Conservation (phyloP, 2,329 filamentous ascomycete genomes). For the Diaporthe ilicicola region DNA sequence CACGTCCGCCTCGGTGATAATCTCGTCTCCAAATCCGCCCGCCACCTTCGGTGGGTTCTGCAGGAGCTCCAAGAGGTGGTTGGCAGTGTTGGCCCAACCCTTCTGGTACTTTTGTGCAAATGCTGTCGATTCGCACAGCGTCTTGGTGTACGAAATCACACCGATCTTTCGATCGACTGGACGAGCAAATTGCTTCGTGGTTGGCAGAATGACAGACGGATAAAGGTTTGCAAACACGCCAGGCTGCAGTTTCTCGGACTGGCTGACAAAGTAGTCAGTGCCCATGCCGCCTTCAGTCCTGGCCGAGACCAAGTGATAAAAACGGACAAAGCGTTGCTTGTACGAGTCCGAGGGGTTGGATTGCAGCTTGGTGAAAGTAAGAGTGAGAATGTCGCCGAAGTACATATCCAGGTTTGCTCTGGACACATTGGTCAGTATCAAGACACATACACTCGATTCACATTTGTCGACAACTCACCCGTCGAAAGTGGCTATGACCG, state of each 20-base stretch:
- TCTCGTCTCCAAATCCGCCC: slow-evolving; percentile 73
- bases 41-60: slow-evolving; percentile 82
- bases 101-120: slow-evolving; percentile 86
- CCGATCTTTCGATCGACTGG: slow-evolving; percentile 93
- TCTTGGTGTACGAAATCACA: slow-evolving; percentile 92
- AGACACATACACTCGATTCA: background rate
- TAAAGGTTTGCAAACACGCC: slow-evolving; percentile 87
- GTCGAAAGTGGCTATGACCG: slow-evolving; percentile 77
- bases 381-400: slow-evolving; percentile 80
- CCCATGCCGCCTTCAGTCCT: slow-evolving; percentile 82
- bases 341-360: slow-evolving; percentile 77
- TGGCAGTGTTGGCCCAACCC: slow-evolving; percentile 91
- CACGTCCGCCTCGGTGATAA: slow-evolving; percentile 87
- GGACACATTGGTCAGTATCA: slow-evolving; percentile 15
- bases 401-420: slow-evolving; percentile 76
- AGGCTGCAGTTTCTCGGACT: slow-evolving; percentile 83
- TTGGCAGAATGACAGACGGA: slow-evolving; percentile 83
- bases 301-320: slow-evolving; percentile 92
- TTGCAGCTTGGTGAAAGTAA: slow-evolving; percentile 83
- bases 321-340: slow-evolving; percentile 86
- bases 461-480: slow-evolving; percentile 59
- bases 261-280: slow-evolving; percentile 88
- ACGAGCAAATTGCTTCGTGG: slow-evolving; percentile 86
- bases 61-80: slow-evolving; percentile 86
- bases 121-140: slow-evolving; percentile 82